Evolutionary conservation across 2,329 filamentous ascomycete genomes (phyloP), one percentile per base, ranked within the genome.

Genomic region (Blastomyces parvus): DNA sequence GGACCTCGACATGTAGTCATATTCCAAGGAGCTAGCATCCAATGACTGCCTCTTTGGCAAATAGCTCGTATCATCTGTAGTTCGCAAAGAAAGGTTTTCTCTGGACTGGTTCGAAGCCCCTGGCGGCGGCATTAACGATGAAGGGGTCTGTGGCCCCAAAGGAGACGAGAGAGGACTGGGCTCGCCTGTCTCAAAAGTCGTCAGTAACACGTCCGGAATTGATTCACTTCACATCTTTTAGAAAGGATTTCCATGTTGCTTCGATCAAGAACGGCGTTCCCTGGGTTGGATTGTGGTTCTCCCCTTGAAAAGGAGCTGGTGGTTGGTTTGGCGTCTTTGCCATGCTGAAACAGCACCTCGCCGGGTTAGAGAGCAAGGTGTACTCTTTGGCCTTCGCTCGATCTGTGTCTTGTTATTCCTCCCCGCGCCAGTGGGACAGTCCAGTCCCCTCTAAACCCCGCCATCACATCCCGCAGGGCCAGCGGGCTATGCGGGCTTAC

Each of bases 1-100:
- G 75, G 76, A 94, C 90, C 89, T 91, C 76, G 88, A 82, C 76
- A 90, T 80, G 70, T 84, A 80, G 74, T 92, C 89, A 77, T 85
- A 85, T 69, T 89, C 88, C 69, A 80, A 76, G 67, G 83, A 81
- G 61, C 86, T 84, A 64, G 85, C 86, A 74, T 94, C 91, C 72
- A 92, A 86, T 60, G 90, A 93, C 77, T 90, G 87, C 65, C 88
- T 87, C 73, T 86, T 81, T 77, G 86, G 81, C 68, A 82, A 80
- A 67, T 81, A 83, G 66, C 84, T 80, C 66, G 82, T 78, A 67
- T 82, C 84, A 68, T 87, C 84, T 60, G 83, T 76, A 74, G 71
- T 67, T 56, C 77, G 74, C 62, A 73, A 70, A 44, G 75, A 76
- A 68, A 83, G 75, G 67, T 78, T 82, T 63, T 78, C 77, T 61